A percentile compares a stretch with the other conserved stretches of the same genome.
Conservation (phyloP, 805 yeast genomes). For the Candida oleophila region DNA sequence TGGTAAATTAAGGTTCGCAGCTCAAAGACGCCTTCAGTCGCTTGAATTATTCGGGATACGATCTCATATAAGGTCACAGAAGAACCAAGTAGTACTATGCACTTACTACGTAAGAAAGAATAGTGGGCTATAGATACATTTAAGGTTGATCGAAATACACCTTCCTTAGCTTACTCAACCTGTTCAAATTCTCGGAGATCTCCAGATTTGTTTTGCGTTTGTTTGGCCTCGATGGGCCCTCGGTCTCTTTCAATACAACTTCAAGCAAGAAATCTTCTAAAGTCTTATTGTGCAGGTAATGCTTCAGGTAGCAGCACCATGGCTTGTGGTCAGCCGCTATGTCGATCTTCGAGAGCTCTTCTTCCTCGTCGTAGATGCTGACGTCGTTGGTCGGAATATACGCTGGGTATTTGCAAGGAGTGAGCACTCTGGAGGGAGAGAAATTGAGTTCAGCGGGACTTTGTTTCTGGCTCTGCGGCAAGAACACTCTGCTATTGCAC, state of each 20-base stretch:
- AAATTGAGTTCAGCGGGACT: conserved; percentile 4
- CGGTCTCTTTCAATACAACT: neutral
- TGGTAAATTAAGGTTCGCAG: too few relatives aligned
- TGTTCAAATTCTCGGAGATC: conserved; percentile 31
- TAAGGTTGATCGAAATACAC: conserved; percentile 21
- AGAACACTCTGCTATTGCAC: conserved; percentile 36
- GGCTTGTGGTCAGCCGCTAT: conserved; percentile 29
- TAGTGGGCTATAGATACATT: neutral
- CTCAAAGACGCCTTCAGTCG: too few relatives aligned
- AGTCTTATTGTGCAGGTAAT: conserved; percentile 11
- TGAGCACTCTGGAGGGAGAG: conserved; percentile 23
- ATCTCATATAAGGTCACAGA: too few relatives aligned
- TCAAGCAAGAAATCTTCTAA: conserved; percentile 23
- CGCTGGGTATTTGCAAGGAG: conserved; percentile 31
- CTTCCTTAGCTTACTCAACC: conserved; percentile 32
- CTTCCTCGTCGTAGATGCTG: conserved; percentile 8
- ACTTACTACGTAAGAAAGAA: too few relatives aligned
- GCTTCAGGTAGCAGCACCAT: conserved; percentile 31
- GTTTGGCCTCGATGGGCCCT: conserved; percentile 6
- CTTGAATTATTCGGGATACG: too few relatives aligned
- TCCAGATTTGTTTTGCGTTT: conserved; percentile 22
- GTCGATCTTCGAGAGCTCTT: conserved; percentile 16
- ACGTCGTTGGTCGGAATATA: neutral
- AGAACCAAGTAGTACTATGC: too few relatives aligned
- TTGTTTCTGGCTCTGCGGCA: conserved; percentile 11